Percentiles rank a stretch among this genome's conserved stretches.
phyloP scores from a whole-genome alignment of 768 basidiomycete species.

The Leccinum subtestaceum region DNA sequence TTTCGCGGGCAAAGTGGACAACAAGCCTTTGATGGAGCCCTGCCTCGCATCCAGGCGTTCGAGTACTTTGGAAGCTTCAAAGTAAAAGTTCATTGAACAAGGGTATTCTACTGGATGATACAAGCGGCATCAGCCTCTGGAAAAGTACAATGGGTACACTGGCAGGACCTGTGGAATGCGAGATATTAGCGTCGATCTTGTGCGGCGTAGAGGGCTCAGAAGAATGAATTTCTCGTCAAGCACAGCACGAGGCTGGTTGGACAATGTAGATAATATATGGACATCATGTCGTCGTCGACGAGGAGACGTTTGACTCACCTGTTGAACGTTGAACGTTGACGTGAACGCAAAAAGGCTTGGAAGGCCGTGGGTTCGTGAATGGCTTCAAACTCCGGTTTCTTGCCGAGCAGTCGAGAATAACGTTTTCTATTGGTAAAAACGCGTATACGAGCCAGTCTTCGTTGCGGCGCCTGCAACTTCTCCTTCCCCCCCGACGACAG shows the following conservation, averaged over 20 bases:
- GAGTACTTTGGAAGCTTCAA: constrained; percentile 79
- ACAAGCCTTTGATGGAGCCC: constrained; percentile 87
- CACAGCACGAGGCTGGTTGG: constrained; percentile 53
- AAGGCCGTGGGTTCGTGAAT: background rate
- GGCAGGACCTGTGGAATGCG: constrained; percentile 13
- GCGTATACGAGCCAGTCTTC: constrained; percentile 12
- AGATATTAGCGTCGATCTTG: constrained; percentile 28
- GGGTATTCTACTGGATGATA: constrained; percentile 27
- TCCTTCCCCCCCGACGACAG: constrained; percentile 18
- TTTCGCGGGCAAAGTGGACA: constrained; percentile 71
- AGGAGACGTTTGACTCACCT: constrained; percentile 22
- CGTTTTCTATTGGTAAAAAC: constrained; percentile 22
- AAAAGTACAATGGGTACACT: constrained; percentile 13
- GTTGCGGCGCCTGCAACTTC: background rate
- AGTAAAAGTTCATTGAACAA: constrained; percentile 88
- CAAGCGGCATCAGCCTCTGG: constrained; percentile 26
- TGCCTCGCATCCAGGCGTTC: constrained; percentile 85
- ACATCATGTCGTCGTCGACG: constrained; percentile 48
- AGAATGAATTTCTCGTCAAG: constrained; percentile 44
- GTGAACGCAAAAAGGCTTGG: background rate
- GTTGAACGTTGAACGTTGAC: background rate
- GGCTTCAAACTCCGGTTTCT: constrained; percentile 33
- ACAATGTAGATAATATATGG: constrained; percentile 87
- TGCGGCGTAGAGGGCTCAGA: constrained; percentile 23
- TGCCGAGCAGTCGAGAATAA: constrained; percentile 27